These are phyloP conservation scores for Euphorbia schlechtendalii DNA, from an alignment of 441 rosid species.

Conservation along the genomic window DNA sequence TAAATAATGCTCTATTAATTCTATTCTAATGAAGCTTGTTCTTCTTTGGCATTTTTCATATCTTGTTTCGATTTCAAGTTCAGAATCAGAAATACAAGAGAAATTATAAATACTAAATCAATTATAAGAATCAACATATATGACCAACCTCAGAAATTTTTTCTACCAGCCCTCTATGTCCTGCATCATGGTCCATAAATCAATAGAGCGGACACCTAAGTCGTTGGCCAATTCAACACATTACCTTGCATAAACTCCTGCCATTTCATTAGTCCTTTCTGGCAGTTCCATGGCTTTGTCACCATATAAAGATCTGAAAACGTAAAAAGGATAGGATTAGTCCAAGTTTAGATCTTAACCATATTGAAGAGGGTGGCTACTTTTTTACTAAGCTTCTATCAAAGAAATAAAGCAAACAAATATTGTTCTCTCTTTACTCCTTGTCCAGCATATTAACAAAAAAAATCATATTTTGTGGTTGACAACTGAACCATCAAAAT, in stretches of 20 bases:
- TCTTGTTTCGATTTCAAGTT: no score
- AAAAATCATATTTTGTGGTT: no score
- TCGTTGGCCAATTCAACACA: slow-evolving; percentile 66
- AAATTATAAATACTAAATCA: not conserved
- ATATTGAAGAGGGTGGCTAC: not conserved
- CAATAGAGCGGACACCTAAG: slow-evolving; percentile 42
- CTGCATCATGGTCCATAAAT: slow-evolving; percentile 93
- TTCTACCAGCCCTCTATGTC: slow-evolving; percentile 75
- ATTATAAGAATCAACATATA: not conserved
- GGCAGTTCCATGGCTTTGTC: slow-evolving; percentile 63
- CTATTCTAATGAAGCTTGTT: no score
- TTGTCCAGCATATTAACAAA: not conserved
- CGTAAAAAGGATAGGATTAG: not conserved
- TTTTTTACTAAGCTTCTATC: not conserved
- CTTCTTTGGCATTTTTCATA: no score
- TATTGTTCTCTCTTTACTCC: not conserved
- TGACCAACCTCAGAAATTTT: slow-evolving; percentile 59
- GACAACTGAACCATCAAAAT: slow-evolving; percentile 1
- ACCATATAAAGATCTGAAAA: slow-evolving; percentile 56
- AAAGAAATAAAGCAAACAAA: not conserved
- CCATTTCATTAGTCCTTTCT: slow-evolving; percentile 71
- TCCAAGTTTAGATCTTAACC: not conserved
- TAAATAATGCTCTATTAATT: no score
- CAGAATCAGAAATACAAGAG: no score
- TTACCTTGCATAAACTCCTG: slow-evolving; percentile 66